Conservation (phyloP, 1,284 basidiomycete species). For the Phellinidium pouzarii region DNA sequence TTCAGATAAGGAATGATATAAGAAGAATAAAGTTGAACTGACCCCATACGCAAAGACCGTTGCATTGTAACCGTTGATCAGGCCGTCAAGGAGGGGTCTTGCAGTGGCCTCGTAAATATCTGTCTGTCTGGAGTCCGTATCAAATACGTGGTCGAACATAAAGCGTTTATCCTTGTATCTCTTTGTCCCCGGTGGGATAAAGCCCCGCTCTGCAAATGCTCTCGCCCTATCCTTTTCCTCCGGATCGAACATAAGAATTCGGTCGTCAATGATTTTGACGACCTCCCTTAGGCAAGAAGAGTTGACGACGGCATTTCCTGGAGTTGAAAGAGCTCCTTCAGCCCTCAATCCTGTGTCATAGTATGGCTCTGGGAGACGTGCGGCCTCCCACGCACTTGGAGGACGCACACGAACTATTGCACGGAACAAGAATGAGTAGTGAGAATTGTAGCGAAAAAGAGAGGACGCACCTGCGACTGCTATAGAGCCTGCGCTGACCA, state of each 20-base stretch:
- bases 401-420: constrained; percentile 82
- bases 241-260: constrained; percentile 92
- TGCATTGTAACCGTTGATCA: constrained; percentile 92
- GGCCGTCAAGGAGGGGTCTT: constrained; percentile 72
- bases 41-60: constrained; percentile 98
- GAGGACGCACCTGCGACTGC: constrained; percentile 66
- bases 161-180: constrained; percentile 91
- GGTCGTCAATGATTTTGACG: constrained; percentile 76
- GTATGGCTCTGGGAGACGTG: constrained; percentile 66
- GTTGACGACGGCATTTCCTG: constrained; percentile 43
- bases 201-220: constrained; percentile 74
- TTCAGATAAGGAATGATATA: constrained; percentile 10
- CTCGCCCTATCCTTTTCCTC: constrained; percentile 75
- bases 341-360: constrained; percentile 69
- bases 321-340: constrained; percentile 74
- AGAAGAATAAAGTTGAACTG: constrained; percentile 29
- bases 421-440: too few relatives aligned
- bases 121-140: constrained; percentile 70
- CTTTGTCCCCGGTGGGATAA: constrained; percentile 77
- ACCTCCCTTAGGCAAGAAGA: constrained; percentile 62
- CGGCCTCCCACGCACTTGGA: constrained; percentile 76
- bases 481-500: constrained; percentile 82
- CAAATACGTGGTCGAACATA: constrained; percentile 91
- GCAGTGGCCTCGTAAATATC: constrained; percentile 85
- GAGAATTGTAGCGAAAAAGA: not conserved